A percentile compares a stretch with the other conserved stretches of the same genome.
phyloP scores from a whole-genome alignment of 176 grass and related monocot species.

The Sorghum bicolor region DNA sequence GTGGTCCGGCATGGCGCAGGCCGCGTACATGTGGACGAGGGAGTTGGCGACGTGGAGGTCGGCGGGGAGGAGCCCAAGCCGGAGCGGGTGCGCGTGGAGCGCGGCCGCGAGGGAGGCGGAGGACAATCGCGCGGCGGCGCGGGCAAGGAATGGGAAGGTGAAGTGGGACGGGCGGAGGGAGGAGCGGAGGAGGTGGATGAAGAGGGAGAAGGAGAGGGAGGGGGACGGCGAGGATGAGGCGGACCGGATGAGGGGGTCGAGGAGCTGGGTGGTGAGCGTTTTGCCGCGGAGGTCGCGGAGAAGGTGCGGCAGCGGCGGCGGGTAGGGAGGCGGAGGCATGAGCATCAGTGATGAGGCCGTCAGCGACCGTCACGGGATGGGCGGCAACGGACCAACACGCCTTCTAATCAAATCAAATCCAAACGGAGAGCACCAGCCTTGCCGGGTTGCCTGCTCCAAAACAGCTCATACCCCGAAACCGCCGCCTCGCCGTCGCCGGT shows the following conservation, averaged over 20 bases:
- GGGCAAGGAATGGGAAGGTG: conserved; percentile 48
- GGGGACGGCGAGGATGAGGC: conserved; percentile 42
- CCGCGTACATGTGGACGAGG: conserved; percentile 43
- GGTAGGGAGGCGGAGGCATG: not conserved
- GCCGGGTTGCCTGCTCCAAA: not conserved
- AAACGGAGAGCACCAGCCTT: too few relatives aligned
- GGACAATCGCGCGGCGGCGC: conserved; percentile 35
- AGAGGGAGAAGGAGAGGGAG: conserved; percentile 43
- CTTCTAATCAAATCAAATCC: not conserved
- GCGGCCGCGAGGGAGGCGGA: conserved; percentile 11
- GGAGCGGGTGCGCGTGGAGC: conserved; percentile 48
- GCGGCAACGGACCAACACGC: not conserved
- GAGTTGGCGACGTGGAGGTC: conserved; percentile 51
- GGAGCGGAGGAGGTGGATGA: conserved; percentile 50
- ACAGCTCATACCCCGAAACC: not conserved
- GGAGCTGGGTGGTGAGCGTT: conserved; percentile 21
- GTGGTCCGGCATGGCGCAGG: conserved; percentile 30
- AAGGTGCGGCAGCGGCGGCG: conserved; percentile 10
- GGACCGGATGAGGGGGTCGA: conserved; percentile 35
- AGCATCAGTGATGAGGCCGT: not conserved
- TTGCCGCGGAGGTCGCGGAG: conserved; percentile 23
- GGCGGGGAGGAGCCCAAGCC: conserved; percentile 30
- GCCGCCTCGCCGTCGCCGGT: not conserved
- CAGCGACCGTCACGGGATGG: not conserved
- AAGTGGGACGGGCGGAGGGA: conserved; percentile 40